phyloP scores from a whole-genome alignment of 768 basidiomycete species.

The Trametes punicea region DNA sequence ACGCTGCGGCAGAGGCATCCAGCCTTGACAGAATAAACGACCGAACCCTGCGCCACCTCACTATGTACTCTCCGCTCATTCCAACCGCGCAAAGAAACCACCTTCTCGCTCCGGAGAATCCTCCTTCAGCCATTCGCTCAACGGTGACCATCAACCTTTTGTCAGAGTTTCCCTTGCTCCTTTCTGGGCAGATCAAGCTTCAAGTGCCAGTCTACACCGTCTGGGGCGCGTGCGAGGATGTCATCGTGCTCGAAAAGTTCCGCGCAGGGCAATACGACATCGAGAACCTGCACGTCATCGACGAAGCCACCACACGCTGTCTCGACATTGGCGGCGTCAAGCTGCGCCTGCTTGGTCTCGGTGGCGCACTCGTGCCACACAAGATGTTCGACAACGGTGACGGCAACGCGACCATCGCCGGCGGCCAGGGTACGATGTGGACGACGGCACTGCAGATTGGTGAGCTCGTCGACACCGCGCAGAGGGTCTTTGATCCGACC shows the following conservation, averaged over 20 bases:
- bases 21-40: conserved; percentile 91
- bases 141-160: conserved; percentile 75
- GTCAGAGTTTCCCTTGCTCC: conserved; percentile 90
- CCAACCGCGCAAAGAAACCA: conserved; percentile 76
- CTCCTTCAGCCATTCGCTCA: conserved; percentile 63
- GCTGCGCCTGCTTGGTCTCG: conserved; percentile 91
- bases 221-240: conserved; percentile 97
- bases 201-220: conserved; percentile 93
- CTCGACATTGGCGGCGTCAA: conserved; percentile 92
- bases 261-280: conserved; percentile 78
- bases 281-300: conserved; percentile 87
- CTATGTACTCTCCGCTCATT: conserved; percentile 95
- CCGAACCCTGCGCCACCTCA: conserved; percentile 91
- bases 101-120: conserved; percentile 70
- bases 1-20: conserved; percentile 51
- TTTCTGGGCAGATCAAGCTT: conserved; percentile 87
- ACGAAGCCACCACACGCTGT: conserved; percentile 92
- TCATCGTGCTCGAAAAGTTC: conserved; percentile 89
- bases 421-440: conserved; percentile 99
- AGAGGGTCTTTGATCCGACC: conserved; percentile 85
- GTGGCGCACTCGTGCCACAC: conserved; percentile 92
- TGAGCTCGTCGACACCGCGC: conserved; percentile 95
- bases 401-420: conserved; percentile 94
- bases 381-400: conserved; percentile 95
- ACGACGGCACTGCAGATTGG: conserved; percentile 96